Evolutionary conservation across 2,329 filamentous ascomycete genomes (phyloP), one percentile per base, ranked within the genome.

Genomic region (Thelonectria olida): DNA sequence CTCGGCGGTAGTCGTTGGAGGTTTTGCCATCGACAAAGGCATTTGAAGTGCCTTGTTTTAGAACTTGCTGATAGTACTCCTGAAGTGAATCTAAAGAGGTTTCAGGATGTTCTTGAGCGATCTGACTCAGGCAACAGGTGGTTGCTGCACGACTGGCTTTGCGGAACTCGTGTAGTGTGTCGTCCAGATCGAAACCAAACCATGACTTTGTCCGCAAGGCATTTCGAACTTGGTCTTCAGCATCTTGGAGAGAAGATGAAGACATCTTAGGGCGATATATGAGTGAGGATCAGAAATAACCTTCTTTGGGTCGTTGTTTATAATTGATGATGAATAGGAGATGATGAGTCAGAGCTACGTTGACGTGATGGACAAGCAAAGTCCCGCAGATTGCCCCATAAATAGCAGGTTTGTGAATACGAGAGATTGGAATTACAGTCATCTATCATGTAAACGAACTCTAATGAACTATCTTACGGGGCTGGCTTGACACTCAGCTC

Each of bases 121-220:
- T 75, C 6, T 49, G 36, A 1, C 61, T 52, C 5, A 83, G 74
- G 5, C 77, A 73, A 5, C 63, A 38, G 1, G 62, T 55, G 2
- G 75, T 76, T 2, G 81, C 81, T 5, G 64, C 54, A 1, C 64
- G 58, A 1, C 80, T 82, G 10, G 78, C 78, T 17, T 65, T 72
- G 49, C 79, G 79, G 49, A 82, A 84, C 45, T 80, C 75, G 58
- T 84, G 82, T 1, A 84, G 70, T 0, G 81, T 82, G 63, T 83
- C 81, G 56, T 84, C 81, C 6, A 84, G 76, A 39, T 83, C 81
- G 53, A 84, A 83, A 1, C 77, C 79, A 36, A 81, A 75, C 79
- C 80, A 83, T 1, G 53, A 31, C 56, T 68, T 76, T 1, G 36
- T 17, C 7, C 51, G 36, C 0, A 70, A n/a, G 3, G 22, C 19